A percentile compares a stretch with the other conserved stretches of the same genome.
Conservation (phyloP, 2,329 filamentous ascomycete species). For the Cryphonectria nitschkei region DNA sequence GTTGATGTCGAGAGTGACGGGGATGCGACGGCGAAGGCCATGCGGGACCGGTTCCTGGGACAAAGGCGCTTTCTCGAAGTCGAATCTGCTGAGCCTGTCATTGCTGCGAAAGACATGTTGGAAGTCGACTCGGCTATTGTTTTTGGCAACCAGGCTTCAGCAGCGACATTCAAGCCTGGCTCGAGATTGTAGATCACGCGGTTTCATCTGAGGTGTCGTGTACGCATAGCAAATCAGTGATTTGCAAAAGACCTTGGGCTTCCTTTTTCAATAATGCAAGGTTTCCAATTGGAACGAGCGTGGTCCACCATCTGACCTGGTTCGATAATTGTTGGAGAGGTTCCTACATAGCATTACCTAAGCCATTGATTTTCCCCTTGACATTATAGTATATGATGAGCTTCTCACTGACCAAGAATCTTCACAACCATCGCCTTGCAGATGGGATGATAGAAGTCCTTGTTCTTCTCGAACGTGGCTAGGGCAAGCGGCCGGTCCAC, state of each 20-base stretch:
- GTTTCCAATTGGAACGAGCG: background rate
- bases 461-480: slow-evolving; percentile 83
- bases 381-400: background rate
- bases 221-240: background rate
- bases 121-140: slow-evolving; percentile 11
- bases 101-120: background rate
- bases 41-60: slow-evolving; percentile 45
- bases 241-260: background rate
- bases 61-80: slow-evolving; percentile 34
- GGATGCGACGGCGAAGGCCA: slow-evolving; percentile 42
- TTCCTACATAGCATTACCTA: background rate
- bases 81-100: background rate
- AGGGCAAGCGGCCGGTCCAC: slow-evolving; percentile 76
- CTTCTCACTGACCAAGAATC: slow-evolving; percentile 58
- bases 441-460: slow-evolving; percentile 94
- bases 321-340: background rate
- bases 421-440: slow-evolving; percentile 86
- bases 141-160: slow-evolving; percentile 2
- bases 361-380: background rate
- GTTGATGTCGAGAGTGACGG: slow-evolving; percentile 45
- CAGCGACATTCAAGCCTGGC: background rate
- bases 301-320: background rate
- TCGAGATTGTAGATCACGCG: slow-evolving; percentile 1
- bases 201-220: background rate
- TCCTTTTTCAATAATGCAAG: background rate